phyloP scores from a whole-genome alignment of 2,329 filamentous ascomycete genomes.

The Ophiostoma perfectum region DNA sequence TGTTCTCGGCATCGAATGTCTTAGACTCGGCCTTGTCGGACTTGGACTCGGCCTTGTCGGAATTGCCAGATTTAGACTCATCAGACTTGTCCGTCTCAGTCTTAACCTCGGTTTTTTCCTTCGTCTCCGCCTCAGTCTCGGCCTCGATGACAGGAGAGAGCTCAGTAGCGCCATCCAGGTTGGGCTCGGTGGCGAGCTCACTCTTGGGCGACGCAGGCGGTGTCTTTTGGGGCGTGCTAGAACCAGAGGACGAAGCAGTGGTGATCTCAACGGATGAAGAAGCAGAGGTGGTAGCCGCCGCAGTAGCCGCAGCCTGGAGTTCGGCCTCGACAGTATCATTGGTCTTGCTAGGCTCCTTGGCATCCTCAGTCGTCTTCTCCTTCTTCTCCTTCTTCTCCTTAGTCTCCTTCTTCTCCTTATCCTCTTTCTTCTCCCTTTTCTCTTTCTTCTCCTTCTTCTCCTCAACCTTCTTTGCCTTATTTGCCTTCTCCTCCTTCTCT shows the following conservation, averaged over 20 bases:
- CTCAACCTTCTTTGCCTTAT: background rate
- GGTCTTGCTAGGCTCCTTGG: background rate
- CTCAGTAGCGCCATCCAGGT: background rate
- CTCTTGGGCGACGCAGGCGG: background rate
- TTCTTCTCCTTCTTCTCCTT: slow-evolving; percentile 1
- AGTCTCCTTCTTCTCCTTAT: background rate
- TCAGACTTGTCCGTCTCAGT: background rate
- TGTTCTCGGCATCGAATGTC: background rate
- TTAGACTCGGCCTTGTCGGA: background rate
- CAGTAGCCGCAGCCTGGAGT: slow-evolving; percentile 6
- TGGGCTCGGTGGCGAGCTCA: background rate
- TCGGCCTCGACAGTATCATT: background rate
- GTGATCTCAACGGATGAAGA: slow-evolving; percentile 1
- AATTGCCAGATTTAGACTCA: background rate
- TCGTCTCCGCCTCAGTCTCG: background rate
- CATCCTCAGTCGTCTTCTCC: background rate
- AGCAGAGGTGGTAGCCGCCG: background rate
- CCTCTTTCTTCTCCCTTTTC: background rate
- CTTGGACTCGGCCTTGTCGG: background rate
- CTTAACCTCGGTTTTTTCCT: background rate
- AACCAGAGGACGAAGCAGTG: background rate
- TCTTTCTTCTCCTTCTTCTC: background rate
- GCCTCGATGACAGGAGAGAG: background rate
- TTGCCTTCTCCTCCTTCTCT: background rate
- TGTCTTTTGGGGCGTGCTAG: slow-evolving; percentile 10